These are phyloP conservation scores for Sechiopsis laciniata DNA, from an alignment of 306 rosid genomes.

Conservation along the genomic window DNA sequence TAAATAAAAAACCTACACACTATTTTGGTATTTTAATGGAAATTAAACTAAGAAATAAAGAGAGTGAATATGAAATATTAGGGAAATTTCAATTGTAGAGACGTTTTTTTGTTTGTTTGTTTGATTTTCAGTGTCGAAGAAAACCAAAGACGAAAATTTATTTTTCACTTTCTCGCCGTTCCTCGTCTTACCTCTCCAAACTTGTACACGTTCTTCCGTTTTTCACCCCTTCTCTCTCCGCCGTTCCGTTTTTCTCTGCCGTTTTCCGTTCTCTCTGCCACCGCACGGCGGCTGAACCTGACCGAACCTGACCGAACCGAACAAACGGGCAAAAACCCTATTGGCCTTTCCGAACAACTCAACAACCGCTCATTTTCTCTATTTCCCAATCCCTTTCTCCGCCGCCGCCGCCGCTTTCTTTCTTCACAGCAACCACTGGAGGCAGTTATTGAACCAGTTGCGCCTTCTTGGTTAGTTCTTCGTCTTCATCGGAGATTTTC, in stretches of 20 bases:
- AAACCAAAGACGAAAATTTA: background rate
- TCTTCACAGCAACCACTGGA: conserved; percentile 26
- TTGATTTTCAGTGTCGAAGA: conserved; percentile 12
- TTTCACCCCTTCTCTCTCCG: background rate
- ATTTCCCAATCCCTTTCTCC: conserved; percentile 17
- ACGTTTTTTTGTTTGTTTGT: conserved; percentile 13
- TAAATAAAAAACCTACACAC: too few relatives aligned
- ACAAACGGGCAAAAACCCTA: conserved; percentile 17
- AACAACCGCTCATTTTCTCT: conserved; percentile 21
- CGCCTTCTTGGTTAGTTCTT: conserved; percentile 58
- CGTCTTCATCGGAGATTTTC: conserved; percentile 10
- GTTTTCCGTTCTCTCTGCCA: conserved; percentile 14
- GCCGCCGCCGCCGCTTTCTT: conserved; percentile 25
- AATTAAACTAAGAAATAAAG: too few relatives aligned
- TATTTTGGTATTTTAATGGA: too few relatives aligned
- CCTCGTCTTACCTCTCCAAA: background rate
- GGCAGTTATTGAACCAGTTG: conserved; percentile 52
- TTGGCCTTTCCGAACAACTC: conserved; percentile 13
- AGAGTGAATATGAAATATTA: background rate
- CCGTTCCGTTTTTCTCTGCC: conserved; percentile 6
- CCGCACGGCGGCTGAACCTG: conserved; percentile 9
- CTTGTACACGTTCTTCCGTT: background rate
- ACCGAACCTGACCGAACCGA: background rate
- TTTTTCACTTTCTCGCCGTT: conserved; percentile 18
- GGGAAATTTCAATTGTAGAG: conserved; percentile 16